Conservation (phyloP, 78 protist species). For the Tieghemostelium lacteum region DNA sequence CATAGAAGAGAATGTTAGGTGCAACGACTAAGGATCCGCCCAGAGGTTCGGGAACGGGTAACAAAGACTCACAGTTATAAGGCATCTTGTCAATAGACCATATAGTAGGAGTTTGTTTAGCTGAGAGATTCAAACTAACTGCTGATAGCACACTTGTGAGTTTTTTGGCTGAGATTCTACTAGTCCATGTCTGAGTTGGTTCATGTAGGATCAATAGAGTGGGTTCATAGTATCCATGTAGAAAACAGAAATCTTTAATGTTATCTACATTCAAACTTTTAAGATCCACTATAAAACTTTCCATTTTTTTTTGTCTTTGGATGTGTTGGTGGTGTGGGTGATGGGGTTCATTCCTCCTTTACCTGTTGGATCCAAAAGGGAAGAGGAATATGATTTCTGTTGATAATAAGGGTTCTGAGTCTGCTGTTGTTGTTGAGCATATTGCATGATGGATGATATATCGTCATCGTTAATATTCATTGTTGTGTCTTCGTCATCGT, state of each 20-base stretch:
- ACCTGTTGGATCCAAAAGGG: no score
- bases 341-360: background rate
- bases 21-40: conserved; percentile 83
- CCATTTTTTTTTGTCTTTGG: background rate
- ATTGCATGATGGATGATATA: background rate
- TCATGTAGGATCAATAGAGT: conserved; percentile 76
- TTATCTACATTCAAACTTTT: conserved; percentile 19
- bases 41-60: conserved; percentile 71
- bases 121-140: conserved; percentile 21
- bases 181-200: conserved; percentile 76
- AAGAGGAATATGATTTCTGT: no score
- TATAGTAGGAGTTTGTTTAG: conserved; percentile 25
- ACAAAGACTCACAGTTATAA: conserved; percentile 28
- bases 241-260: conserved; percentile 79
- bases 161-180: conserved; percentile 31
- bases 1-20: conserved; percentile 60
- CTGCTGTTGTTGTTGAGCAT: background rate
- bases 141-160: conserved; percentile 71
- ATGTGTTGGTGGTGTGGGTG: background rate
- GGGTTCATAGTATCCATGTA: conserved; percentile 85
- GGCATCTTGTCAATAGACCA: conserved; percentile 78
- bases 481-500: conserved; percentile 15
- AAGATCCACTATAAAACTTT: conserved; percentile 29
- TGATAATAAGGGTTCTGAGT: background rate
- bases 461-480: background rate